These are phyloP conservation scores for Aspergillus avenaceus DNA, from an alignment of 495 filamentous ascomycete species.

Conservation along the genomic window DNA sequence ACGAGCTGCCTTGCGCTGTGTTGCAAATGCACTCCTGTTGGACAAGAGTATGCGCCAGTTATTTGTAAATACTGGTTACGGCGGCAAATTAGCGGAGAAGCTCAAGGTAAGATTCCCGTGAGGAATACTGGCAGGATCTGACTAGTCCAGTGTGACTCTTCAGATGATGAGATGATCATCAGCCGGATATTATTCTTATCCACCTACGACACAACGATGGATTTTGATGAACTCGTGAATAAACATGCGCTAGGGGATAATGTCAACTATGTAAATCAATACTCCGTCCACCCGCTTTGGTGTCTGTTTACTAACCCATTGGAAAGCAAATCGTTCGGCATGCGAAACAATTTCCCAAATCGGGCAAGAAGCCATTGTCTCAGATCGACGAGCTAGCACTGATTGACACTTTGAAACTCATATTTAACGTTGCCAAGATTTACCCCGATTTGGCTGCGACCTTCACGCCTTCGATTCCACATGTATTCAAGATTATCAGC, in stretches of 20 bases:
- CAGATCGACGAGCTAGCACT: slow-evolving; percentile 78
- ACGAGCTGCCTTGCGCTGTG: slow-evolving; percentile 73
- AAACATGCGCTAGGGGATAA: slow-evolving; percentile 65
- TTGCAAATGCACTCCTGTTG: slow-evolving; percentile 84
- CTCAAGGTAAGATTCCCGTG: slow-evolving; percentile 50
- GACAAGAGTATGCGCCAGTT: slow-evolving; percentile 66
- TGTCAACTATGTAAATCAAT: slow-evolving; percentile 51
- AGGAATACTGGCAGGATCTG: background rate
- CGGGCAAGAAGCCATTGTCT: slow-evolving; percentile 34
- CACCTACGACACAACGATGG: slow-evolving; percentile 73
- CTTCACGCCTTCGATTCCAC: slow-evolving; percentile 65
- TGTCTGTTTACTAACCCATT: slow-evolving; percentile 8
- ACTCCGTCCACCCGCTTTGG: background rate
- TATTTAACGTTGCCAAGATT: slow-evolving; percentile 82
- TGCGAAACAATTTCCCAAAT: slow-evolving; percentile 54
- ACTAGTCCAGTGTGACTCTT: slow-evolving; percentile 54
- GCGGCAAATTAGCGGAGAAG: slow-evolving; percentile 62
- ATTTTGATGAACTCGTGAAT: slow-evolving; percentile 66
- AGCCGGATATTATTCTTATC: slow-evolving; percentile 80
- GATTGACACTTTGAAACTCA: slow-evolving; percentile 76
- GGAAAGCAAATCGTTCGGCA: slow-evolving; percentile 64
- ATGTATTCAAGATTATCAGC: slow-evolving; percentile 68
- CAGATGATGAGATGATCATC: slow-evolving; percentile 84
- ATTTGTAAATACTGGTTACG: slow-evolving; percentile 76
- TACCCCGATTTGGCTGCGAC: slow-evolving; percentile 52